Percentiles rank a stretch among this genome's conserved stretches.
These are phyloP conservation scores for Nemania sp. DNA, from an alignment of 2,329 filamentous ascomycete species.

Conservation along the genomic window DNA sequence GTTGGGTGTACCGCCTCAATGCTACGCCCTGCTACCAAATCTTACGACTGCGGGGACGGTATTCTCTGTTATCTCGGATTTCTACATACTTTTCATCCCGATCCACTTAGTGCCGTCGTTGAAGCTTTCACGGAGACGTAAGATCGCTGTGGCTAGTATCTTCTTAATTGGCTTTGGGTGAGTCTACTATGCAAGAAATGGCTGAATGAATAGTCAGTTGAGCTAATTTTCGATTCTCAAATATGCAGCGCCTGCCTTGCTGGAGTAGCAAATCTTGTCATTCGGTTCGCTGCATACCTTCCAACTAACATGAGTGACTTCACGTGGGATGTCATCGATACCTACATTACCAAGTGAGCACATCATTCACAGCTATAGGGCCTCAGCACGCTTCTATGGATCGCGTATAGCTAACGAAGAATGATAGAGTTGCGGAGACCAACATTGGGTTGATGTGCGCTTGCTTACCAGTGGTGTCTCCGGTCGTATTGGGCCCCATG, in stretches of 20 bases:
- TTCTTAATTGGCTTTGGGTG: constrained; percentile 21
- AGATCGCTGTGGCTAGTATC: constrained; percentile 15
- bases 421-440: constrained; percentile 7
- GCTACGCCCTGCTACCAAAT: neutral
- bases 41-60: constrained; percentile 11
- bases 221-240: neutral
- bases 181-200: neutral
- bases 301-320: constrained; percentile 3
- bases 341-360: constrained; percentile 20
- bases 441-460: constrained; percentile 18
- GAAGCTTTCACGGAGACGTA: constrained; percentile 17
- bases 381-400: neutral
- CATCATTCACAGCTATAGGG: neutral
- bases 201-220: neutral
- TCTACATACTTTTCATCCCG: constrained; percentile 24
- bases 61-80: constrained; percentile 18
- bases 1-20: neutral
- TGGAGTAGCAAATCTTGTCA: constrained; percentile 11
- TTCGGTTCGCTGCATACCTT: constrained; percentile 13
- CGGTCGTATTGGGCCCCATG: constrained; percentile 11
- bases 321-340: constrained; percentile 18
- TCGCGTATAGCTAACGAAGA: neutral
- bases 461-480: constrained; percentile 18
- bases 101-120: constrained; percentile 16
- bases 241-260: constrained; percentile 15